Evolutionary conservation across 805 yeast genomes (phyloP), one percentile per base, ranked within the genome.

Genomic region (Cyberlindnera xylosilytica): DNA sequence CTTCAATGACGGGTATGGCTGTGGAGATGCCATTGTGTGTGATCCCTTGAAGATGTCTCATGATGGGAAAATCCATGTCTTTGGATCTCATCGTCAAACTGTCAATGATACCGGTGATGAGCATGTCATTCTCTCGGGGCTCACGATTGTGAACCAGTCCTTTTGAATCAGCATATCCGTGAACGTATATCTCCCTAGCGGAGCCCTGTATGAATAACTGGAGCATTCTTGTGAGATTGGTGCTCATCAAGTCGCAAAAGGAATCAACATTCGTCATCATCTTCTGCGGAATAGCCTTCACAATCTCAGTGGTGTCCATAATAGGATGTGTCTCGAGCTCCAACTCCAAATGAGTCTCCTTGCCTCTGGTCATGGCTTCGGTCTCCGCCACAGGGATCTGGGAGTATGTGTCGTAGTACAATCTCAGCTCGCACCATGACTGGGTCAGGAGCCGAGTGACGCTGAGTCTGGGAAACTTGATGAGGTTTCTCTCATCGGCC

Each of bases 341-440:
- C 15, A 80, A 57, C 24, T 51, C 51, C 22, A 57, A 55, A 58
- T 84, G 90, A 4, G 65, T 64, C 23, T 51, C 53, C 5, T 62
- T 55, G 0, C 91, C 91, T 11, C 63, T 49, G 3, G 44, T 42
- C 68, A 82, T 71, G 3, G 73, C 69, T 3, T 46, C 50, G 4
- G 72, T 73, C 18, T 60, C 60, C 24, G 51, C 57, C 2, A 52
- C 52, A 2, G 58, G 61, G 6, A 71, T 63, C 17, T 70, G 69
- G 0, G 81, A 63, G 50, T 74, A 83, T 0, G 78, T 55, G 19
- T 70, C 68, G 55, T 78, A 84, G 45, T 73, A 69, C 16, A 65
- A 69, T 31, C 78, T 63, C 35, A 84, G 61, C 58, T 85, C 91
- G 65, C 93, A 85, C 86, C 88, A 84, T 13, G 70, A 61, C 24